Conservation (phyloP, 2,329 filamentous ascomycete genomes). For the Septoria linicola region DNA sequence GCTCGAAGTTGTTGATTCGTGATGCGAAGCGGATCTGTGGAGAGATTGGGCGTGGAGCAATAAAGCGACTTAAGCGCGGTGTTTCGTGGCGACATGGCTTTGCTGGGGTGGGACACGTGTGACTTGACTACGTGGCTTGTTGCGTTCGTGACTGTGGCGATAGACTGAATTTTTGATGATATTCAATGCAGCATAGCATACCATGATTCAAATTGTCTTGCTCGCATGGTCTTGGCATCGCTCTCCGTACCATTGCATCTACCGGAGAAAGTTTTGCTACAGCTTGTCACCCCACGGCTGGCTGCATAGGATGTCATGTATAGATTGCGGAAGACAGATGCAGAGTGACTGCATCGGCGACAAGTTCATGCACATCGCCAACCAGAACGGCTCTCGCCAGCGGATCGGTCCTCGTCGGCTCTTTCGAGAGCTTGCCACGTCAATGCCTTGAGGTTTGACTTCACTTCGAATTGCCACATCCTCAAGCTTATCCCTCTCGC, state of each 20-base stretch:
- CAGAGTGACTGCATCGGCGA: neutral
- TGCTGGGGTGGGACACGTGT: conserved; percentile 4
- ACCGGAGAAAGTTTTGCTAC: too few species aligned
- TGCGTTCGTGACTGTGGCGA: neutral
- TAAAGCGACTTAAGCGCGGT: neutral
- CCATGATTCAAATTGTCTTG: too few species aligned
- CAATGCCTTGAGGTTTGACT: neutral
- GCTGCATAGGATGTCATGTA: neutral
- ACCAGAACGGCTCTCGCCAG: neutral
- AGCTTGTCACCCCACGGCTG: neutral
- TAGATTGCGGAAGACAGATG: neutral
- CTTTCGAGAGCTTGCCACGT: conserved; percentile 11
- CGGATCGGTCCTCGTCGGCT: conserved; percentile 8
- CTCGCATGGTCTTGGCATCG: neutral
- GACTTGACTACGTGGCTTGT: neutral
- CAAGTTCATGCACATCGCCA: conserved; percentile 4
- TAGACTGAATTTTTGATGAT: neutral
- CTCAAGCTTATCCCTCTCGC: neutral
- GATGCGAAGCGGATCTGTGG: too few species aligned
- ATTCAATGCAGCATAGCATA: neutral
- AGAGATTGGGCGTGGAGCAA: too few species aligned
- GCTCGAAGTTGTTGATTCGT: too few species aligned
- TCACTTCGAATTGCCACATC: conserved; percentile 7
- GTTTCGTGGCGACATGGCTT: neutral
- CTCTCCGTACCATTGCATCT: too few species aligned